Percentiles rank a stretch among this genome's conserved stretches.
These are phyloP conservation scores for Porcisia hertigi DNA, from an alignment of 208 protist genomes.

Conservation along the genomic window DNA sequence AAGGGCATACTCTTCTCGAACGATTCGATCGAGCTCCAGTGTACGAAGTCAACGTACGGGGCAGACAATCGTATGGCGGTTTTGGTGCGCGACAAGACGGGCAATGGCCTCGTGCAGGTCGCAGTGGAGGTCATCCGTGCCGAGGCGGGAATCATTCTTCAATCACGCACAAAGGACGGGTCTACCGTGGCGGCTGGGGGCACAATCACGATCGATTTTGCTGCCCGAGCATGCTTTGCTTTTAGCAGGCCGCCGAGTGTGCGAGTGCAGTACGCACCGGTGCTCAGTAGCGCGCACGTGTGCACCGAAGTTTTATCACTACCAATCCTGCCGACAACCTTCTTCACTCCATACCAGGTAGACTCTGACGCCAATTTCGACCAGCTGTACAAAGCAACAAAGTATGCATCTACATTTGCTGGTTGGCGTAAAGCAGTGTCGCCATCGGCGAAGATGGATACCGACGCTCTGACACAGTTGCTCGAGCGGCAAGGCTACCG, in stretches of 20 bases:
- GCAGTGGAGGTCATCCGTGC: slow-evolving; percentile 46
- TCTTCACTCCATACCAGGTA: slow-evolving; percentile 67
- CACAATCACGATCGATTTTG: slow-evolving; percentile 55
- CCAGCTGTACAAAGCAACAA: slow-evolving; percentile 43
- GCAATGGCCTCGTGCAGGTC: slow-evolving; percentile 31
- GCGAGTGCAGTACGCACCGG: slow-evolving; percentile 47
- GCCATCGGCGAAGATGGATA: slow-evolving; percentile 7
- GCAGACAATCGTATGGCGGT: slow-evolving; percentile 58
- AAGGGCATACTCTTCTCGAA: slow-evolving; percentile 54
- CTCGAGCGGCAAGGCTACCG: slow-evolving; percentile 27
- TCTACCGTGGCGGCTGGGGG: slow-evolving; percentile 21
- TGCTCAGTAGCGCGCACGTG: slow-evolving; percentile 2
- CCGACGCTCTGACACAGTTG: slow-evolving; percentile 2
- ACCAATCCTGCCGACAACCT: slow-evolving; percentile 60
- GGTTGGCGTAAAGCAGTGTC: slow-evolving; percentile 31
- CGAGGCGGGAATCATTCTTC: slow-evolving; percentile 58
- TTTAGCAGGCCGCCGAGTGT: slow-evolving; percentile 64
- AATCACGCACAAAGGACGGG: slow-evolving; percentile 47
- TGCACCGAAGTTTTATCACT: slow-evolving; percentile 56
- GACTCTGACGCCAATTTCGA: slow-evolving; percentile 36
- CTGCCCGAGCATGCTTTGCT: slow-evolving; percentile 58
- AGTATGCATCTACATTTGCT: slow-evolving; percentile 26
- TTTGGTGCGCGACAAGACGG: slow-evolving; percentile 31
- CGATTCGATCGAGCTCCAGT: slow-evolving; percentile 51
- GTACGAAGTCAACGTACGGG: slow-evolving; percentile 42